Base-by-base conservation (phyloP, 2,329 filamentous ascomycete species). In the Exophiala sp. region DNA sequence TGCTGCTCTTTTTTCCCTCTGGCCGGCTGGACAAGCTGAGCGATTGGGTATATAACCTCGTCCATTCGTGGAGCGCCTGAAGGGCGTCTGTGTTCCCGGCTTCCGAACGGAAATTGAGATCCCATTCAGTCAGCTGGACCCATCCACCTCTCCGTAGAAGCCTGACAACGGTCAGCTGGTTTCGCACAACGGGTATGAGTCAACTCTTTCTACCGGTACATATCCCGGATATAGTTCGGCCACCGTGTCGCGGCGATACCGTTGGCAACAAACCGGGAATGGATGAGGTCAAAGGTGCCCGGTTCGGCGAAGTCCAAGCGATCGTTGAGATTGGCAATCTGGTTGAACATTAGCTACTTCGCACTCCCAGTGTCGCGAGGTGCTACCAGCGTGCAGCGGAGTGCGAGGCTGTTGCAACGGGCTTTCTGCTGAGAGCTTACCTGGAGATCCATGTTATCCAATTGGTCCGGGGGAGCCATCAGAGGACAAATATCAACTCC, bases 241-340 rank as follows among this genome's bases (percentile, higher is more conserved):
- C 78, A 82, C 10, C 50, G 22, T n/a, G 40, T 46, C 58, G 81
- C 70, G 42, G 71, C 74, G 50, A 82, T 75, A 2, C 73, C 76
- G 68, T 76, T 73, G 11, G 77, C 74, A 1, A 77, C 75, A 48
- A 78, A 73, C 2, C 80, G 71, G n/a, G 75, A 73, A 60, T 82
- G 79, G 27, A 83, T 73, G 51, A 80, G 81, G 61, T 83, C 79
- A 47, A 81, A 82, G 11, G 49, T 40, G 10, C 23, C 46, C 19
- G 50, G 21, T 19, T 49, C 50, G 9, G 41, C 50, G 22, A 48
- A 53, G 14, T 53, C 50, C 10, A 53, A 29, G 10, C 39, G 46
- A 14, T 53, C 41, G 37, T 53, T 53, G 14, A 53, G 37, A 23
- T 53, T 46, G 14, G 50, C 50, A 27, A 53, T 53, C 50, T 53